These are phyloP conservation scores for Didymella exigua DNA, from an alignment of 2,329 filamentous ascomycete species.

Conservation along the genomic window DNA sequence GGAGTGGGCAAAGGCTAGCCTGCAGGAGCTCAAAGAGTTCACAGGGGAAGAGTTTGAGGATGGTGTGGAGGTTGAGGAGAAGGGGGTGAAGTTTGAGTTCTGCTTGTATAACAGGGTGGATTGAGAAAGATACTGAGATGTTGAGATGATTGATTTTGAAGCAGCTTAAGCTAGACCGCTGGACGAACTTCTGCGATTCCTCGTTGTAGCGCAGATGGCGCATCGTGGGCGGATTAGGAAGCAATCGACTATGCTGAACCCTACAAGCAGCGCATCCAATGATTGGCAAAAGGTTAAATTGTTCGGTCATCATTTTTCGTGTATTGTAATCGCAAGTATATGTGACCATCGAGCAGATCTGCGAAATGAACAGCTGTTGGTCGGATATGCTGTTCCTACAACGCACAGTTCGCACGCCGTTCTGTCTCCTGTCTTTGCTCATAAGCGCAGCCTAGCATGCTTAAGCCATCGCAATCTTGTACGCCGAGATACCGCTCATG, in stretches of 20 bases:
- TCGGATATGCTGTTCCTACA: neutral
- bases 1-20: constrained; percentile 61
- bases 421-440: neutral
- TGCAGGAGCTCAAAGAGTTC: constrained; percentile 64
- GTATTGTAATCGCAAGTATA: neutral
- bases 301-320: neutral
- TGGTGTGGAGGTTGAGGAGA: constrained; percentile 65
- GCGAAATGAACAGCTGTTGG: neutral
- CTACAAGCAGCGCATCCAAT: neutral
- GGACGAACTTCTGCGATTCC: neutral
- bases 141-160: neutral
- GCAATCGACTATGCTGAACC: neutral
- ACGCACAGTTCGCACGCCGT: neutral
- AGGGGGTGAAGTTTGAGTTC: constrained; percentile 70
- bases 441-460: neutral
- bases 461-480: constrained; percentile 28
- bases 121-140: neutral
- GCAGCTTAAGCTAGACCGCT: neutral
- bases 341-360: neutral
- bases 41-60: constrained; percentile 67
- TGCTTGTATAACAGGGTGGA: constrained; percentile 62
- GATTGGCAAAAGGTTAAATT: neutral
- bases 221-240: neutral
- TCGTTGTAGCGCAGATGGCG: neutral
- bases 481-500: constrained; percentile 36